phyloP scores from a whole-genome alignment of 2,329 filamentous ascomycete genomes.

The Alternaria triticimaculans region DNA sequence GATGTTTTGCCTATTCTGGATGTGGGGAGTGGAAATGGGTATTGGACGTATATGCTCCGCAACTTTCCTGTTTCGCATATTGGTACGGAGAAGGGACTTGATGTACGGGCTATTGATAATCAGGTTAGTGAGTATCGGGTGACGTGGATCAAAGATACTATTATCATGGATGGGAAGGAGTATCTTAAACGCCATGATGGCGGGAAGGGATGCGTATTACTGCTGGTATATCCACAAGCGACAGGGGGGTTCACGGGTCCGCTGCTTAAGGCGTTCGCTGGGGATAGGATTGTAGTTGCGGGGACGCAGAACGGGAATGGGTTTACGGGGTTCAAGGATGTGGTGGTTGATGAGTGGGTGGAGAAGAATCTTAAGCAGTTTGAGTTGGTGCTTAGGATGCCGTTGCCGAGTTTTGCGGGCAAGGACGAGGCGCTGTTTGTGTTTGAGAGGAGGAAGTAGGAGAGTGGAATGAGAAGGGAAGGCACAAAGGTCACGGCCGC shows the following conservation, averaged over 20 bases:
- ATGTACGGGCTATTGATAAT: constrained; percentile 69
- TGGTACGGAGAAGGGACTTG: constrained; percentile 61
- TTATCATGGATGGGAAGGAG: constrained; percentile 64
- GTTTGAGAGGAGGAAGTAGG: constrained; percentile 54
- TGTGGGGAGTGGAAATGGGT: constrained; percentile 74
- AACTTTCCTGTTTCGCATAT: constrained; percentile 69
- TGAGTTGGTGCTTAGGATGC: constrained; percentile 67
- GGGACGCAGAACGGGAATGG: constrained; percentile 78
- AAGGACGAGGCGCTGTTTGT: constrained; percentile 79
- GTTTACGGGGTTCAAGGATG: constrained; percentile 71
- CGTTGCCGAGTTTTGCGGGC: constrained; percentile 75
- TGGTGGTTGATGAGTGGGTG: constrained; percentile 72
- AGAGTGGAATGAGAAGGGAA: background rate
- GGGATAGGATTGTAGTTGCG: constrained; percentile 71
- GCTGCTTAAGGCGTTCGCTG: constrained; percentile 66
- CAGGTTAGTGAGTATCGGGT: constrained; percentile 72
- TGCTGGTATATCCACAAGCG: constrained; percentile 77
- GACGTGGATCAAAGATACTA: constrained; percentile 72
- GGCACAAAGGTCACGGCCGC: background rate
- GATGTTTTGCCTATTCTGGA: constrained; percentile 64
- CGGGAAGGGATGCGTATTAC: constrained; percentile 64
- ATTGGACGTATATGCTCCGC: constrained; percentile 76
- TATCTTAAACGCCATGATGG: constrained; percentile 59
- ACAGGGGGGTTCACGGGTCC: constrained; percentile 69
- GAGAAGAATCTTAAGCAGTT: constrained; percentile 63